These are phyloP conservation scores for Talinum fruticosum DNA, from an alignment of 148 eudicot species.

Conservation along the genomic window DNA sequence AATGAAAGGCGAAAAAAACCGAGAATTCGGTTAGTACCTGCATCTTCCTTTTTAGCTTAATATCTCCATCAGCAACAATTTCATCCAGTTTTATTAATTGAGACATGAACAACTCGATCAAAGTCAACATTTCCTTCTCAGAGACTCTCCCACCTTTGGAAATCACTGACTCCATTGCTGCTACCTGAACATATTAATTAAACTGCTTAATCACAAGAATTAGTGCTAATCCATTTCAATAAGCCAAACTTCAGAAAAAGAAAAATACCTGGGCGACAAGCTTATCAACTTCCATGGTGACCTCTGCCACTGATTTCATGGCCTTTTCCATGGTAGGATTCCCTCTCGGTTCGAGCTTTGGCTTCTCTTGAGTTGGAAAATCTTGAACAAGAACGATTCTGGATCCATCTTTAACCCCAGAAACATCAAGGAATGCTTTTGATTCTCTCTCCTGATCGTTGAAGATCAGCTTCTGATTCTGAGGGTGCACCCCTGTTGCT, in stretches of 20 bases:
- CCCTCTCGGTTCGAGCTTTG: conserved; percentile 36
- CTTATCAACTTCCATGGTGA: conserved; percentile 60
- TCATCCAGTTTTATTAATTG: conserved; percentile 72
- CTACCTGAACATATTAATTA: conserved; percentile 39
- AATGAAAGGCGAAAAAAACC: too few species aligned
- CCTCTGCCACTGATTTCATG: conserved; percentile 46
- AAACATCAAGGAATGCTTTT: conserved; percentile 52
- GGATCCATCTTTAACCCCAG: conserved; percentile 75
- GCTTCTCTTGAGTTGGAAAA: conserved; percentile 43
- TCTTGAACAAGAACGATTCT: conserved; percentile 54
- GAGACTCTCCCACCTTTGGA: conserved; percentile 53
- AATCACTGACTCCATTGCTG: conserved; percentile 47
- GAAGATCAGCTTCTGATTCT: conserved; percentile 66
- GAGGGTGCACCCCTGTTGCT: conserved; percentile 51
- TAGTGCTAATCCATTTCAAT: too few species aligned
- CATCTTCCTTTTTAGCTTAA: conserved; percentile 59
- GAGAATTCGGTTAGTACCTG: conserved; percentile 56
- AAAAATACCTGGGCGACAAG: conserved; percentile 53
- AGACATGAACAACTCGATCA: conserved; percentile 72
- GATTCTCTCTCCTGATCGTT: conserved; percentile 77
- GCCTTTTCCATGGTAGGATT: conserved; percentile 50
- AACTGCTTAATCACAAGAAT: not conserved
- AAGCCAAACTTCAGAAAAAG: too few species aligned
- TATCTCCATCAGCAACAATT: conserved; percentile 67
- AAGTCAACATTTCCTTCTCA: conserved; percentile 48